Evolutionary conservation across 164 flowering plant species (phyloP).

Genomic region (Chloranthus sessilifolius): DNA sequence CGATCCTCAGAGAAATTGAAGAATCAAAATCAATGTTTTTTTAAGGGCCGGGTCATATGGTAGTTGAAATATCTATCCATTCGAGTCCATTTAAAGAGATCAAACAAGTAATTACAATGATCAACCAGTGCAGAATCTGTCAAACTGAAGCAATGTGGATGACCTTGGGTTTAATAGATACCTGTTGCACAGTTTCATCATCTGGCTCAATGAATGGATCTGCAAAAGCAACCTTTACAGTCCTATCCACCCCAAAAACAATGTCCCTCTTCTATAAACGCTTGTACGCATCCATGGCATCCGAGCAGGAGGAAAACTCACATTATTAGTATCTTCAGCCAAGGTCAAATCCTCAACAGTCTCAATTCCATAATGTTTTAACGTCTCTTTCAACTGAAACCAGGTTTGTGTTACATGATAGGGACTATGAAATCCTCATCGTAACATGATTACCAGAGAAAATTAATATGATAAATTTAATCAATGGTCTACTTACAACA

Average conservation of each 20-base stretch:
- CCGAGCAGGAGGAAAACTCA: conserved; percentile 84
- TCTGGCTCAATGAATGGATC: conserved; percentile 91
- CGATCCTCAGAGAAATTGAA: no score
- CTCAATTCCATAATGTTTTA: conserved; percentile 68
- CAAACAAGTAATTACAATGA: no score
- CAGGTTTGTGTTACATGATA: no score
- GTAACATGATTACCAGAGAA: no score
- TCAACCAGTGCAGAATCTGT: no score
- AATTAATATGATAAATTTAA: neutral
- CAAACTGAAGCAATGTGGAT: no score
- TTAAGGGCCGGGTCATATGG: no score
- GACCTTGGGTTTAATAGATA: conserved; percentile 25
- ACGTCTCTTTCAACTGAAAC: conserved; percentile 68
- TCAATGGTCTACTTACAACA: conserved; percentile 47
- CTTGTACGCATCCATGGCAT: conserved; percentile 88
- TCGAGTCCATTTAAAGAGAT: no score
- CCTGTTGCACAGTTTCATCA: conserved; percentile 92
- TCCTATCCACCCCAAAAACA: conserved; percentile 70
- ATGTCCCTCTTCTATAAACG: conserved; percentile 78
- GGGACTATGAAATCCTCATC: no score
- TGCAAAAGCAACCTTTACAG: conserved; percentile 88
- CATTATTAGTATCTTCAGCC: conserved; percentile 68
- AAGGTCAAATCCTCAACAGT: conserved; percentile 70
- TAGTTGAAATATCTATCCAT: no score
- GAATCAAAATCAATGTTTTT: no score